Base-by-base conservation (phyloP, 192 early-diverging fungal species). In the Backusella mclennaniae region DNA sequence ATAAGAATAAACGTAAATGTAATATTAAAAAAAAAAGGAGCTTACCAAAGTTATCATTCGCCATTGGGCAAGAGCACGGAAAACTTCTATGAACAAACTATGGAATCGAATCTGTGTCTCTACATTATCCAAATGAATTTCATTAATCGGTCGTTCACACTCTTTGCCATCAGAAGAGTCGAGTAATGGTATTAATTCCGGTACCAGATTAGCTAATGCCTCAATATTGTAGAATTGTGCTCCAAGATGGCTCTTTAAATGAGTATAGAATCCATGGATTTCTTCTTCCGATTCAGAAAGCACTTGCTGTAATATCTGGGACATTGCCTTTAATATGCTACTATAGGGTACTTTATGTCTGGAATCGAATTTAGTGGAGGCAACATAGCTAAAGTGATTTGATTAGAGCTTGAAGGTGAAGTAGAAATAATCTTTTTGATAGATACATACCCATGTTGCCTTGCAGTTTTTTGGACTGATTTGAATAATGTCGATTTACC, bases 41-140 rank as follows among this genome's bases (percentile, higher is more conserved):
- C 79, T 73, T 73, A 80, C 79, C 44, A 81, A 66, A 14, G 80
- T 81, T 9, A 81, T 35, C 76, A 77, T 81, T 21, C 53, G 75
- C 67, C 76, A 77, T 8, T 74, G 73, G 5, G 80, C 21, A 23
- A 81, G 53, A 35, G 76, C 73, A 7, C 80, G 66, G 49, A 77
- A 76, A 1, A 81, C 76, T 66, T 81, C 67, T 4, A 77, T 49
- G 72, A 81, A 81, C 14, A 77, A 53, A 75, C 31, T 70, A 44
- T 81, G 80, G 3, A 77, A 77, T 23, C 76, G 41, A 6, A 67
- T 67, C 3, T 68, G 66, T 31, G 66, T 81, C 23, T 77, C 80
- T 2, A 67, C 21, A 46, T 75, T 74, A 44, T 73, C 73, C 19
- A 77, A n/a, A 33, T 77, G 66, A 35, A 36, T 44, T 17, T 31